These are phyloP conservation scores for Scheffersomyces segobiensis DNA, from an alignment of 1,139 yeast genomes.

Conservation along the genomic window DNA sequence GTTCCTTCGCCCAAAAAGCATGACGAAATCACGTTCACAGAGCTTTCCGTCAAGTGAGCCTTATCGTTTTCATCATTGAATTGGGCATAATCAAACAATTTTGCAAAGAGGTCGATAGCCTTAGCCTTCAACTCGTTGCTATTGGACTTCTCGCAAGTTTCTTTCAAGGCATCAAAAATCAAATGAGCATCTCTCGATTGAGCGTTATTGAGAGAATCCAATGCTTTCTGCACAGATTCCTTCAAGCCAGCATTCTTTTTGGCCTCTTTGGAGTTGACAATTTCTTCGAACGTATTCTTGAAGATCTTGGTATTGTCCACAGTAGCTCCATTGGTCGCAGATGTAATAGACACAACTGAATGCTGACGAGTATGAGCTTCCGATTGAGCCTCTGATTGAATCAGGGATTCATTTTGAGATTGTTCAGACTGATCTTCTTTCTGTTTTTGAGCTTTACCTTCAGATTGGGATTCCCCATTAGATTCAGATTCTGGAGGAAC, in stretches of 20 bases:
- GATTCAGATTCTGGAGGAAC: constrained; percentile 1
- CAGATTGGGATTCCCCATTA: background rate
- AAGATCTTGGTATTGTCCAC: constrained; percentile 42
- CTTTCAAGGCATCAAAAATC: constrained; percentile 41
- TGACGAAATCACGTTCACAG: constrained; percentile 80
- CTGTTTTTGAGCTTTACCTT: background rate
- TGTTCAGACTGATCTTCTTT: background rate
- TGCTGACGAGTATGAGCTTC: constrained; percentile 16
- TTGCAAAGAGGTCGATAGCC: constrained; percentile 48
- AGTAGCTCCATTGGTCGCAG: constrained; percentile 19
- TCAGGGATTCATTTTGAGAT: background rate
- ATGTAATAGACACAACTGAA: constrained; percentile 23
- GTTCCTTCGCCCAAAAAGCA: constrained; percentile 93
- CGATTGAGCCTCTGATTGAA: background rate
- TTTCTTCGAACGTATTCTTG: constrained; percentile 38
- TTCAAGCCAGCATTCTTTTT: constrained; percentile 40
- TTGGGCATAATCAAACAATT: constrained; percentile 44
- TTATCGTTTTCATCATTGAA: constrained; percentile 41
- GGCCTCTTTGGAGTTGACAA: constrained; percentile 38
- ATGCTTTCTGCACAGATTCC: constrained; percentile 34
- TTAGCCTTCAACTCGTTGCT: constrained; percentile 35
- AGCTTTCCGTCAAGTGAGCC: constrained; percentile 72
- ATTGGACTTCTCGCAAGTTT: constrained; percentile 34
- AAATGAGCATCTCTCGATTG: constrained; percentile 34
- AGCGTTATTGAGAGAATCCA: constrained; percentile 32